Conservation (phyloP, 768 basidiomycete genomes). For the Lentinus brumalis region DNA sequence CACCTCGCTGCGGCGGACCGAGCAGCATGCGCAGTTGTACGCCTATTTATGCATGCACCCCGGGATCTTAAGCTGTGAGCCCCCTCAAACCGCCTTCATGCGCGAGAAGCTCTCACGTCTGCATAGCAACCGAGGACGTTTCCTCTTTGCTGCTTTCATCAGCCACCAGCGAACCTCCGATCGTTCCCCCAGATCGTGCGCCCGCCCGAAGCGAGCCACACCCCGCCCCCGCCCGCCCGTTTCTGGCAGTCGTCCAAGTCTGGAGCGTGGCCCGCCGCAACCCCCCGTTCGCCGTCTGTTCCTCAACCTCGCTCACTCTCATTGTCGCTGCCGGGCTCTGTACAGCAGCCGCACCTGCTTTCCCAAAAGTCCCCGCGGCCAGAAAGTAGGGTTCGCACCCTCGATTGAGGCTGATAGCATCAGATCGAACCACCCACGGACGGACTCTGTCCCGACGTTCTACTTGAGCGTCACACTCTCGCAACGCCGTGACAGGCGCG, state of each 20-base stretch:
- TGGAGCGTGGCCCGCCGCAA: too few species aligned
- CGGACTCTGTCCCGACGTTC: conserved; percentile 1
- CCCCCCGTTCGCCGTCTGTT: neutral
- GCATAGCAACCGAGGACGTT: conserved; percentile 19
- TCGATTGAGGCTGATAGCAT: conserved; percentile 16
- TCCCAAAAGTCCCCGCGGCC: neutral
- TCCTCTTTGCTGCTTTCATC: neutral
- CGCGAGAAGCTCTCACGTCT: conserved; percentile 12
- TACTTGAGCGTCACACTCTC: neutral
- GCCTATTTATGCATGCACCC: conserved; percentile 18
- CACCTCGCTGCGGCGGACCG: conserved; percentile 11
- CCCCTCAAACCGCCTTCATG: conserved; percentile 11
- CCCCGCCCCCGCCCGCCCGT: neutral
- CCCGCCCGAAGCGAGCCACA: neutral
- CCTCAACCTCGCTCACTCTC: neutral
- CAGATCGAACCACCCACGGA: conserved; percentile 9
- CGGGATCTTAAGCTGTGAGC: neutral
- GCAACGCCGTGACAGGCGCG: neutral
- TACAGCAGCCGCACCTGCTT: conserved; percentile 1
- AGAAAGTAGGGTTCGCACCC: conserved; percentile 16
- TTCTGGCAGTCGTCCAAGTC: neutral
- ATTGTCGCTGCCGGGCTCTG: neutral
- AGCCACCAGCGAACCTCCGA: neutral
- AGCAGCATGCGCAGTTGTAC: neutral
- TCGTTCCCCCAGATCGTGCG: conserved; percentile 5